phyloP scores from a whole-genome alignment of 2,329 filamentous ascomycete species.

The Xylogone sp. region DNA sequence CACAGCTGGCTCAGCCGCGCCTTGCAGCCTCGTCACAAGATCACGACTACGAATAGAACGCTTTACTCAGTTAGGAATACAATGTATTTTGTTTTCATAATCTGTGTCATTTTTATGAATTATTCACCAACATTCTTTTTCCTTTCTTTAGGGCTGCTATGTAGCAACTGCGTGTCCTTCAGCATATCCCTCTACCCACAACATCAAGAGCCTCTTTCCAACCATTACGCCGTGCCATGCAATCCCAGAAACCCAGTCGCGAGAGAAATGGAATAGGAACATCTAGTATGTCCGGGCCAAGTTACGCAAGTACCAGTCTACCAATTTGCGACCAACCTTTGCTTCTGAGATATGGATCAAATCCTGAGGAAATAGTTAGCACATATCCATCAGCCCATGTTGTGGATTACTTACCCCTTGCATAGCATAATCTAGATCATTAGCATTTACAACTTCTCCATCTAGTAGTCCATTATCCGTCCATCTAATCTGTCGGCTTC shows the following conservation, averaged over 20 bases:
- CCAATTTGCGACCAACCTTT: conserved; percentile 94
- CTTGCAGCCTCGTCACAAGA: not conserved
- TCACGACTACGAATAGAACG: not conserved
- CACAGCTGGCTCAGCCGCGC: not conserved
- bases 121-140: not conserved
- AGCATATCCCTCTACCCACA: conserved; percentile 1
- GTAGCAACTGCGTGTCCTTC: not conserved
- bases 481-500: conserved; percentile 94
- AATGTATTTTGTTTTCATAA: not conserved
- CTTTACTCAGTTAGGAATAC: not conserved
- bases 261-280: conserved; percentile 14
- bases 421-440: conserved; percentile 95
- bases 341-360: conserved; percentile 98
- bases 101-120: not conserved
- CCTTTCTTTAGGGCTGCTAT: not conserved
- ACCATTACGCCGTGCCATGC: conserved; percentile 27
- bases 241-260: conserved; percentile 19
- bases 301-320: conserved; percentile 99
- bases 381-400: conserved; percentile 4
- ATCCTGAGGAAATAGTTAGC: conserved; percentile 52
- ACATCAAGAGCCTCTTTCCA: conserved; percentile 14
- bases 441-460: conserved; percentile 87
- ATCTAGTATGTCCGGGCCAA: conserved; percentile 85
- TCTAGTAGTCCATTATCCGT: conserved; percentile 85
- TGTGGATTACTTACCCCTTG: conserved; percentile 68